Conservation (phyloP, 2,329 filamentous ascomycete species). For the Exophiala dermatitidis region DNA sequence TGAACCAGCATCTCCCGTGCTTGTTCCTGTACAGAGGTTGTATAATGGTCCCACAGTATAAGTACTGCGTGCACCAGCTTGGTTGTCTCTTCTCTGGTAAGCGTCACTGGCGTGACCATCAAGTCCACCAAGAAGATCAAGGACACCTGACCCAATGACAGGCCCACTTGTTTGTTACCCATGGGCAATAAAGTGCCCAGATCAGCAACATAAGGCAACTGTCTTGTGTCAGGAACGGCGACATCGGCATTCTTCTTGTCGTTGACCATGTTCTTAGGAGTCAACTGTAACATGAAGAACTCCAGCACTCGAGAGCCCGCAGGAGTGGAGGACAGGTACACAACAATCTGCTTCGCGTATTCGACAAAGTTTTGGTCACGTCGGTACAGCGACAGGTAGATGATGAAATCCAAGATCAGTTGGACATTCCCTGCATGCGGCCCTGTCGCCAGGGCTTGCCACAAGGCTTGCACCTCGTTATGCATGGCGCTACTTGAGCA, state of each 20-base stretch:
- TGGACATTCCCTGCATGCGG: slow-evolving; percentile 91
- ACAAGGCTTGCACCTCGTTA: slow-evolving; percentile 94
- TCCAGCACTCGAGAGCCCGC: slow-evolving; percentile 89
- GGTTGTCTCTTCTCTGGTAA: slow-evolving; percentile 71
- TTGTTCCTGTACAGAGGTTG: slow-evolving; percentile 87
- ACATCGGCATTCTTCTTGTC: slow-evolving; percentile 68
- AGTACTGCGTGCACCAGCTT: slow-evolving; percentile 84
- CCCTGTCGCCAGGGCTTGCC: slow-evolving; percentile 91
- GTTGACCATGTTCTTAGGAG: slow-evolving; percentile 93
- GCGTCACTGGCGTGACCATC: slow-evolving; percentile 83
- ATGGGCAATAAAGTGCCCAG: slow-evolving; percentile 69
- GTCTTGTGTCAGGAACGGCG: slow-evolving; percentile 53
- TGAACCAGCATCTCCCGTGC: slow-evolving; percentile 97
- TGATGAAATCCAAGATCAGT: slow-evolving; percentile 91
- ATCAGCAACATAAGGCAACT: slow-evolving; percentile 84
- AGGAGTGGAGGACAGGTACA: slow-evolving; percentile 81
- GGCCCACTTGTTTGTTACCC: slow-evolving; percentile 80
- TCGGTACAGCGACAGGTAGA: slow-evolving; percentile 82
- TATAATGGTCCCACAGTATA: slow-evolving; percentile 97
- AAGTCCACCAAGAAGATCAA: slow-evolving; percentile 91
- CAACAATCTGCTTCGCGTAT: slow-evolving; percentile 95
- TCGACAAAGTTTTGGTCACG: slow-evolving; percentile 97
- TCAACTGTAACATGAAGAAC: slow-evolving; percentile 83
- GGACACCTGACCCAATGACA: slow-evolving; percentile 87
- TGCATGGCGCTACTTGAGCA: slow-evolving; percentile 80